Base-by-base conservation (phyloP, 345 rosid species). In the Nasturtium officinale region DNA sequence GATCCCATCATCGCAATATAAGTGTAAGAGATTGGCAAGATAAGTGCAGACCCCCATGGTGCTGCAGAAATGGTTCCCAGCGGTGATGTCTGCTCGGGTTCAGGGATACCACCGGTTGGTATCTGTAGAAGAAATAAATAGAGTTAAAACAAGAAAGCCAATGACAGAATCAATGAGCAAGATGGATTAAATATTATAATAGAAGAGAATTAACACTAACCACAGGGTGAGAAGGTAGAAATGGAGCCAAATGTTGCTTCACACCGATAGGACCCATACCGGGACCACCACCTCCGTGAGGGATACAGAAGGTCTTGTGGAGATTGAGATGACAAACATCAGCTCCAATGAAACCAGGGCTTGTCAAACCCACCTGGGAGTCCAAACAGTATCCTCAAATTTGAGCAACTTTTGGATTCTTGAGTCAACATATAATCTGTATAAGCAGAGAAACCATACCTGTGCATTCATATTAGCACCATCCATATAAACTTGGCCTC, bases 251-350 rank as follows among this genome's bases (percentile, higher is more conserved):
- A 68, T 96, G 99, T 68, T 90, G 84, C 89, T 92, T 92, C 77
- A 96, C 99, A 60, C 99, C 98, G 67, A 96, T 90, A 66, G 99
- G 99, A 46, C 99, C 99, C 99, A 96, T 96, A 66, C 99, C 99
- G 61, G 98, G 98, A 76, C 99, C 98, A 51, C 99, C 99, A 75
- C 99, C 98, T 58, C 97, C 98, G 57, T 96, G 98, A 2, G 98
- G 98, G 78, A 96, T 96, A 86, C 99, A 96, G 81, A 92, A 92
- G 56, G 98, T 96, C 67, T 92, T 96, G 78, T 96, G 99, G 81
- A 96, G 99, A 78, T 96, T 96, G 73, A 96, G 95, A 84, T 96
- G 98, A 79, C 99, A 92, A 61, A 96, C 99, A 77, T 96, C 99
- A 16, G 99, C 99, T 74, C 99, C 99, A 72, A 96, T 92, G 35